A percentile compares a stretch with the other conserved stretches of the same genome.
These are phyloP conservation scores for Heliocybe sulcata DNA, from an alignment of 1,284 basidiomycete genomes.

Conservation along the genomic window DNA sequence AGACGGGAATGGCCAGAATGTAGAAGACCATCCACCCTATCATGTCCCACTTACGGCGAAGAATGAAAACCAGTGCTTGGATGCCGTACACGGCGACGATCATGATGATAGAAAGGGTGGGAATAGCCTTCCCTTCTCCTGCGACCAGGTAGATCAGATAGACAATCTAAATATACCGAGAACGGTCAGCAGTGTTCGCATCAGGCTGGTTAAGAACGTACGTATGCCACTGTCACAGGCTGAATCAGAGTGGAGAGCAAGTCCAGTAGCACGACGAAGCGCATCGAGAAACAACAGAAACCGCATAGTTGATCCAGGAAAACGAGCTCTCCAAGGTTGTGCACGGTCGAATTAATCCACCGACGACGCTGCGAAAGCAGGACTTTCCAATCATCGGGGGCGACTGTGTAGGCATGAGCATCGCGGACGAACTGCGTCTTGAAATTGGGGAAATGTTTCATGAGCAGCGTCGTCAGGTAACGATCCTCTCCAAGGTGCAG, in stretches of 20 bases:
- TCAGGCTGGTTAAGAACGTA: conserved; percentile 34
- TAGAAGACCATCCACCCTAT: conserved; percentile 98
- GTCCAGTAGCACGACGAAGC: conserved; percentile 97
- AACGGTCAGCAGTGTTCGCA: conserved; percentile 8
- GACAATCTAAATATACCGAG: conserved; percentile 50
- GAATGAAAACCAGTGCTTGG: conserved; percentile 81
- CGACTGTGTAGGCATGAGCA: conserved; percentile 88
- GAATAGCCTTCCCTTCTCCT: conserved; percentile 57
- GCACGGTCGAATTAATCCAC: conserved; percentile 99
- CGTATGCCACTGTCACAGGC: conserved; percentile 92
- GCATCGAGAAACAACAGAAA: conserved; percentile 98
- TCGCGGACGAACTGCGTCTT: conserved; percentile 96
- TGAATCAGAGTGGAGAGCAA: conserved; percentile 81
- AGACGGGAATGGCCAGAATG: conserved; percentile 85
- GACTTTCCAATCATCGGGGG: conserved; percentile 91
- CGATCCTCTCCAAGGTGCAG: conserved; percentile 98
- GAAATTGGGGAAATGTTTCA: conserved; percentile 89
- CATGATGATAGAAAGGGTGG: conserved; percentile 82
- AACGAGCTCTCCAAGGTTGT: conserved; percentile 92
- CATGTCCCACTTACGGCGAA: conserved; percentile 92
- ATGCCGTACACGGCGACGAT: conserved; percentile 91
- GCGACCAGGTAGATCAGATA: conserved; percentile 81
- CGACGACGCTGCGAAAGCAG: conserved; percentile 95
- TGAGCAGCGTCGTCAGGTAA: conserved; percentile 90
- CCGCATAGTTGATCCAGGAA: conserved; percentile 93